Evolutionary conservation across 257 asterid species (phyloP).

Genomic region (Petunia axillaris): DNA sequence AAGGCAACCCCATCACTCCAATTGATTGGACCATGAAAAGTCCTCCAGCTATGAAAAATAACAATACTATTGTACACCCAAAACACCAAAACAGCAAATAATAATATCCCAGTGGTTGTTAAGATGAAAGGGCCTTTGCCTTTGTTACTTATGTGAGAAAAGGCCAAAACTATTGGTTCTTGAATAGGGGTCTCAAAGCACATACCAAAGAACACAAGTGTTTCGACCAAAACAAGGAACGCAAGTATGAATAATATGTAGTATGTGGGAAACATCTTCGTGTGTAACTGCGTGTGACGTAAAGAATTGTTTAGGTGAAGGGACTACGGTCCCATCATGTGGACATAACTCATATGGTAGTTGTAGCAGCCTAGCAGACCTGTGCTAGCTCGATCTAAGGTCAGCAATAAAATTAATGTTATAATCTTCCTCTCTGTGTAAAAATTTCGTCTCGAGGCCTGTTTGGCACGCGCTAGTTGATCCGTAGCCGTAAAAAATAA

Average conservation of each 20-base stretch:
- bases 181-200: background rate
- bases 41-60: background rate
- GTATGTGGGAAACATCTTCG: background rate
- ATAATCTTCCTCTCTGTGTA: too few species aligned
- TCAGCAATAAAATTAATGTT: too few species aligned
- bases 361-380: too few species aligned
- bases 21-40: conserved; percentile 23
- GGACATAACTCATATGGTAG: too few species aligned
- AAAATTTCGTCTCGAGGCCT: too few species aligned
- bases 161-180: background rate
- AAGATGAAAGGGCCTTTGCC: background rate
- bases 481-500: too few species aligned
- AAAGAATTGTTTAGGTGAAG: too few species aligned
- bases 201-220: background rate
- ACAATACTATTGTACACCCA: background rate
- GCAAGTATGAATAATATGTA: background rate
- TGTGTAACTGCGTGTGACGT: background rate
- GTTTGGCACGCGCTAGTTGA: too few species aligned
- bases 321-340: background rate
- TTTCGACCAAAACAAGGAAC: background rate
- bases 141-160: background rate
- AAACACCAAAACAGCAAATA: background rate
- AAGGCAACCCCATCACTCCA: conserved; percentile 36
- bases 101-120: background rate
- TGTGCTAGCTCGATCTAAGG: too few species aligned